phyloP scores from a whole-genome alignment of 2,329 filamentous ascomycete species.

The Aspergillus chevalieri region DNA sequence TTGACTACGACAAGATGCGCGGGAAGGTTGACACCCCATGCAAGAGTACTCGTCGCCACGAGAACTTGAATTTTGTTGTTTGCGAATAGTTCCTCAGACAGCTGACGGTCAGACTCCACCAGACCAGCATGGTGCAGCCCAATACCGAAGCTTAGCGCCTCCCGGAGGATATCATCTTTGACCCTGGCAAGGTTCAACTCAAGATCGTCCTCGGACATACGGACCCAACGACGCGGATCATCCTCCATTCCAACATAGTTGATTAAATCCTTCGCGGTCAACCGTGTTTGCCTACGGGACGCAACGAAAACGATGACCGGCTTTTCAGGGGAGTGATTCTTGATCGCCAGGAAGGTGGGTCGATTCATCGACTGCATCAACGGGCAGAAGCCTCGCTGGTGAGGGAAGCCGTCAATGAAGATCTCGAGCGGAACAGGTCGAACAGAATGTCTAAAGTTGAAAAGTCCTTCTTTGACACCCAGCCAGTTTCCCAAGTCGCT shows the following conservation, averaged over 20 bases:
- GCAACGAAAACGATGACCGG: conserved; percentile 98
- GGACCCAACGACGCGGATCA: conserved; percentile 85
- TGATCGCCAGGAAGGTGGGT: conserved; percentile 92
- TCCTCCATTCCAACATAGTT: conserved; percentile 99
- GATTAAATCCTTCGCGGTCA: conserved; percentile 93
- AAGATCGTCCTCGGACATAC: conserved; percentile 91
- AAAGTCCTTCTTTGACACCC: conserved; percentile 88
- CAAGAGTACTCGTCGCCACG: conserved; percentile 89
- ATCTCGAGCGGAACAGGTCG: conserved; percentile 92
- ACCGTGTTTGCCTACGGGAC: conserved; percentile 84
- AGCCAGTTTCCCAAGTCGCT: conserved; percentile 93
- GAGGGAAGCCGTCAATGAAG: conserved; percentile 95
- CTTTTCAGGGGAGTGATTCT: conserved; percentile 91
- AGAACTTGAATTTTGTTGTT: conserved; percentile 98
- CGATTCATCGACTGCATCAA: conserved; percentile 99
- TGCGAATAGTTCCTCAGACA: conserved; percentile 89
- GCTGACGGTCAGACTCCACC: conserved; percentile 84
- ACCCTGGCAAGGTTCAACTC: conserved; percentile 80
- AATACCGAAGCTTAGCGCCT: conserved; percentile 95
- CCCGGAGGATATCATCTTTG: conserved; percentile 85
- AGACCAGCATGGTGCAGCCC: conserved; percentile 95
- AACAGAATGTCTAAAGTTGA: conserved; percentile 96
- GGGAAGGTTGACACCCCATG: conserved; percentile 96
- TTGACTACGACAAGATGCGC: conserved; percentile 97
- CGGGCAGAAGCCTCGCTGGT: conserved; percentile 90